Conservation (phyloP, 2,329 filamentous ascomycete species). For the Colletotrichum sp. region DNA sequence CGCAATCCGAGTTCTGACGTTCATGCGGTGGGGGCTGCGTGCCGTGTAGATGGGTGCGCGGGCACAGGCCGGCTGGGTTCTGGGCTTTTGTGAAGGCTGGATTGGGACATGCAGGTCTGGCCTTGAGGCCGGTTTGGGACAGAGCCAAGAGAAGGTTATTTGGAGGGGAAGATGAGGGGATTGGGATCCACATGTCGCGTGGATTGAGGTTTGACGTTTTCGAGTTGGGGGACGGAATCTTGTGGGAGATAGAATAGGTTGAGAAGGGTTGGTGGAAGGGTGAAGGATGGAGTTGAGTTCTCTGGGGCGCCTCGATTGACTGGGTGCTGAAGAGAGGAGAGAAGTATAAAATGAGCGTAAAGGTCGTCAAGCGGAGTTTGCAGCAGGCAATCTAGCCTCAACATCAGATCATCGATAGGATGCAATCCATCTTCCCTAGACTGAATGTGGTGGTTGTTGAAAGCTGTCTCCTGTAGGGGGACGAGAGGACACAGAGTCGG, state of each 20-base stretch:
- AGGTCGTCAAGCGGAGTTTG: no score
- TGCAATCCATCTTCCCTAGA: background rate
- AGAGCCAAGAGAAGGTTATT: background rate
- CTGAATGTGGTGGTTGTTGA: accelerated
- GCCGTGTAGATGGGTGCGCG: background rate
- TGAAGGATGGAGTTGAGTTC: background rate
- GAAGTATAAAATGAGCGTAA: no score
- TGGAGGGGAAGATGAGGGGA: background rate
- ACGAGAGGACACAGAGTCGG: accelerated
- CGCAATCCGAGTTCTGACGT: background rate
- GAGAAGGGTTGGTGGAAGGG: background rate
- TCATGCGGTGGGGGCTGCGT: background rate
- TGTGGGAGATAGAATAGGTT: background rate
- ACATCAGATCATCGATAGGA: background rate
- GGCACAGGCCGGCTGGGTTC: background rate
- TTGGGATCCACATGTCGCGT: background rate
- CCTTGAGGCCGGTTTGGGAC: background rate
- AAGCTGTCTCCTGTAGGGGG: accelerated
- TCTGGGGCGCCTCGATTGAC: no score
- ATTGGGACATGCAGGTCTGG: background rate
- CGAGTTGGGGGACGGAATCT: background rate
- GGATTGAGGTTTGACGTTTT: background rate
- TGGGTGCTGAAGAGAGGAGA: accelerated
- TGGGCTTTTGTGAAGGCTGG: background rate
- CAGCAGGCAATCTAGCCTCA: no score